Percentiles rank a stretch among this genome's conserved stretches.
These are phyloP conservation scores for Hebeloma cylindrosporum DNA, from an alignment of 768 basidiomycete species.

Conservation along the genomic window DNA sequence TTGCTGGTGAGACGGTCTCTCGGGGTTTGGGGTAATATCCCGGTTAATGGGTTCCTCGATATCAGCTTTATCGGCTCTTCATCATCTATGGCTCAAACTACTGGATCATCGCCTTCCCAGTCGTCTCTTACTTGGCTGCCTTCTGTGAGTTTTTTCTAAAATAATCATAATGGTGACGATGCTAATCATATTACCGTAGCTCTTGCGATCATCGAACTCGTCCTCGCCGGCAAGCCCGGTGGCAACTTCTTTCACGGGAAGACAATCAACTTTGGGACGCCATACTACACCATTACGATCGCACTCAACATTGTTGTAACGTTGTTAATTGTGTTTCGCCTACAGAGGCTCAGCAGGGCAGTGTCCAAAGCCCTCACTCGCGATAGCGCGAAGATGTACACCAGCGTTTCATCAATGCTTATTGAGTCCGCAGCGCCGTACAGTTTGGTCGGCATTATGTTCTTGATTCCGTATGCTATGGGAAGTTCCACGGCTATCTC, in stretches of 20 bases:
- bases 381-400: slow-evolving; percentile 36
- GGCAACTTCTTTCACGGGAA: slow-evolving; percentile 40
- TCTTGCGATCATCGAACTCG: slow-evolving; percentile 40
- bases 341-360: slow-evolving; percentile 30
- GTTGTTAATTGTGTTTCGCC: slow-evolving; percentile 38
- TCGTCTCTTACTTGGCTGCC: slow-evolving; percentile 26
- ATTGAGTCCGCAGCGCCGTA: slow-evolving; percentile 43
- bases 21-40: neutral
- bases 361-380: slow-evolving; percentile 28
- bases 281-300: slow-evolving; percentile 42
- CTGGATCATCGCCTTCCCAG: slow-evolving; percentile 25
- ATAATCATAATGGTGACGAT: neutral
- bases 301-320: slow-evolving; percentile 43
- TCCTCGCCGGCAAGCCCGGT: slow-evolving; percentile 37
- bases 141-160: slow-evolving; percentile 22
- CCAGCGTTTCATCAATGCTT: slow-evolving; percentile 35
- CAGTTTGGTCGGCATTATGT: slow-evolving; percentile 37
- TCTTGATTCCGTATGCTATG: slow-evolving; percentile 38
- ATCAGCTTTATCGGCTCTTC: slow-evolving; percentile 32
- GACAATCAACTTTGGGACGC: slow-evolving; percentile 37
- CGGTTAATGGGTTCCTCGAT: neutral
- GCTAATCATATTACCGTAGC: slow-evolving; percentile 22
- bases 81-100: slow-evolving; percentile 29
- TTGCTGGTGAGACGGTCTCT: slow-evolving; percentile 24
- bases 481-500: slow-evolving; percentile 33